Evolutionary conservation across 331 rosid species (phyloP).

Genomic region (Phaseolus coccineus): DNA sequence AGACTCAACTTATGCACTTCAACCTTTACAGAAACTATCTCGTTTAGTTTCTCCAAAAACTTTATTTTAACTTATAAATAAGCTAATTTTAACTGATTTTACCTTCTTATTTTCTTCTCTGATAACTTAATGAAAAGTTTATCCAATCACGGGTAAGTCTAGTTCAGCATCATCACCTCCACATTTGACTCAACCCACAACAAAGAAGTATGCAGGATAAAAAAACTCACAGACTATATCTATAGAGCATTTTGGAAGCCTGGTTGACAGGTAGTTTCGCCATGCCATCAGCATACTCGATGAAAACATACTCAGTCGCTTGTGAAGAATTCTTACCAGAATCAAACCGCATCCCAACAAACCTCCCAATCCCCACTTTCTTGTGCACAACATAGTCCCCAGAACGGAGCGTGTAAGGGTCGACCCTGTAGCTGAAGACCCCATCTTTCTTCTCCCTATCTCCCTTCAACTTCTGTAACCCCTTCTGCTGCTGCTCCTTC

Average conservation of each 20-base stretch:
- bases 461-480: constrained; percentile 83
- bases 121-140: neutral
- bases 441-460: constrained; percentile 56
- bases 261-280: constrained; percentile 91
- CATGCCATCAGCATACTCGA: constrained; percentile 96
- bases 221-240: constrained; percentile 83
- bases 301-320: constrained; percentile 78
- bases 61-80: neutral
- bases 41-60: neutral
- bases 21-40: neutral
- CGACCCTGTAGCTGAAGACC: constrained; percentile 69
- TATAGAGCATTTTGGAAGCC: constrained; percentile 91
- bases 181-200: constrained; percentile 6
- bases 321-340: constrained; percentile 58
- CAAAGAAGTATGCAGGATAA: neutral
- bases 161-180: neutral
- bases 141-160: neutral
- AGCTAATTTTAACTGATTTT: neutral
- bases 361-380: constrained; percentile 94
- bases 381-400: constrained; percentile 95
- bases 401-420: constrained; percentile 83
- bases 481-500: constrained; percentile 91
- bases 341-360: constrained; percentile 80
- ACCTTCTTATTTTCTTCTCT: neutral
- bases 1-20: neutral